phyloP scores from a whole-genome alignment of 139 green algal genomes.

The Picochlorum sp. region DNA sequence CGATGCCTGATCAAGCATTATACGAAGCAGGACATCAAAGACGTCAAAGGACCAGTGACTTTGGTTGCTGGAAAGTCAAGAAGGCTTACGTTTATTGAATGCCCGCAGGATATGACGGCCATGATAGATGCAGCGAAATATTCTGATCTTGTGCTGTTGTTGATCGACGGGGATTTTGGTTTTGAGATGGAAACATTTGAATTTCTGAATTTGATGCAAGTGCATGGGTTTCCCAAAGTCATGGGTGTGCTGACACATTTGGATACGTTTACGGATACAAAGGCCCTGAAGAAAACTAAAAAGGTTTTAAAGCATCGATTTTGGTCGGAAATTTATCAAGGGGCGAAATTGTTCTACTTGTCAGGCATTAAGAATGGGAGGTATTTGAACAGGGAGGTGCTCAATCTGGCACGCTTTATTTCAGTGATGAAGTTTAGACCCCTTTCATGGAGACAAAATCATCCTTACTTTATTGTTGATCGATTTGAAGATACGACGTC shows the following conservation, averaged over 20 bases:
- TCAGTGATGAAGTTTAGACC: slow-evolving; percentile 86
- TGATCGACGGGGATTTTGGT: slow-evolving; percentile 89
- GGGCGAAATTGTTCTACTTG: slow-evolving; percentile 98
- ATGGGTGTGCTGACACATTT: slow-evolving; percentile 99
- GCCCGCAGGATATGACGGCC: slow-evolving; percentile 67
- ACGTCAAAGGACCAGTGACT: slow-evolving; percentile 88
- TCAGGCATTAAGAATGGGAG: slow-evolving; percentile 75
- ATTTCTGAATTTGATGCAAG: slow-evolving; percentile 96
- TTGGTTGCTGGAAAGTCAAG: slow-evolving; percentile 85
- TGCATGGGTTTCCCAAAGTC: slow-evolving; percentile 93
- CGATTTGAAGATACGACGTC: slow-evolving; percentile 81
- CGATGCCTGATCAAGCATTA: slow-evolving; percentile 92
- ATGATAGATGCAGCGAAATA: slow-evolving; percentile 96
- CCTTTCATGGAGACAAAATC: slow-evolving; percentile 79
- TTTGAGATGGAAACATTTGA: slow-evolving; percentile 99
- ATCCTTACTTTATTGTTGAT: slow-evolving; percentile 88
- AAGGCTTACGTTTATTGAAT: slow-evolving; percentile 93
- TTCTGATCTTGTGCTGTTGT: slow-evolving; percentile 92
- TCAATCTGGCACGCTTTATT: slow-evolving; percentile 95
- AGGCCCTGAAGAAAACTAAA: slow-evolving; percentile 85
- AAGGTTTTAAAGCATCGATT: slow-evolving; percentile 92
- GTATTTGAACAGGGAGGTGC: slow-evolving; percentile 79
- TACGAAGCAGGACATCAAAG: slow-evolving; percentile 76
- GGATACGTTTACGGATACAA: slow-evolving; percentile 81
- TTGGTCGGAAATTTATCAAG: slow-evolving; percentile 93